phyloP scores from a whole-genome alignment of 495 filamentous ascomycete species.

The Podospora bellae-mahoneyi region DNA sequence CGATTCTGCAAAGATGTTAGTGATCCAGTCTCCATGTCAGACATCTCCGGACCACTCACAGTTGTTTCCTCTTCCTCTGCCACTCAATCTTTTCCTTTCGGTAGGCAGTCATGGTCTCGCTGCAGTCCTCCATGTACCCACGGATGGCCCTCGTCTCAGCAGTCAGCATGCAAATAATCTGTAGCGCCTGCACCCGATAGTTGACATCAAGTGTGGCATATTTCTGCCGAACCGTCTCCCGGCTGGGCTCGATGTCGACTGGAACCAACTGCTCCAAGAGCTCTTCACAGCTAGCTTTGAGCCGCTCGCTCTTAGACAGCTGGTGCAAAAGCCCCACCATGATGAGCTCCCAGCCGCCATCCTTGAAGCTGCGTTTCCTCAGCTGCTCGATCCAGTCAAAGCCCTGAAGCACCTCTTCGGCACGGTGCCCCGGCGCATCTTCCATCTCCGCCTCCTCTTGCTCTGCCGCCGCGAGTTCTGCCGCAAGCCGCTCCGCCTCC shows the following conservation, averaged over 20 bases:
- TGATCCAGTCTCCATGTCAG: background rate
- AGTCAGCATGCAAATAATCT: conserved; percentile 85
- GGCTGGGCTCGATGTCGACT: conserved; percentile 64
- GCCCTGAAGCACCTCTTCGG: conserved; percentile 68
- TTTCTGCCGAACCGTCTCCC: conserved; percentile 64
- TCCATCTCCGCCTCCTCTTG: conserved; percentile 39
- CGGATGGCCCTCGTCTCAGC: conserved; percentile 79
- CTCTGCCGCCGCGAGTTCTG: conserved; percentile 50
- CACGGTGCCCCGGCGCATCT: conserved; percentile 59
- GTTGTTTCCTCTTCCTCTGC: conserved; percentile 75
- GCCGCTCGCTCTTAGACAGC: conserved; percentile 69
- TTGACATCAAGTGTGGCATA: conserved; percentile 80
- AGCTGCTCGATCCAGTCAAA: conserved; percentile 83
- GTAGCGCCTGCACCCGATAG: conserved; percentile 70
- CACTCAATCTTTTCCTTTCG: conserved; percentile 93
- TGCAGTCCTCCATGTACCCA: conserved; percentile 85
- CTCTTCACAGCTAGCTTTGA: conserved; percentile 69
- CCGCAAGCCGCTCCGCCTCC: conserved; percentile 62
- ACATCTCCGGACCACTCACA: conserved; percentile 56
- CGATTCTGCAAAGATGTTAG: conserved; percentile 54
- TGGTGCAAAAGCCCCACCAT: conserved; percentile 83
- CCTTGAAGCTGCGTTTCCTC: conserved; percentile 76
- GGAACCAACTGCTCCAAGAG: conserved; percentile 78
- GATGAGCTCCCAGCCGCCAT: conserved; percentile 89
- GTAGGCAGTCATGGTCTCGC: conserved; percentile 85